phyloP scores from a whole-genome alignment of 305 asterid genomes.

The Andrographis paniculata region DNA sequence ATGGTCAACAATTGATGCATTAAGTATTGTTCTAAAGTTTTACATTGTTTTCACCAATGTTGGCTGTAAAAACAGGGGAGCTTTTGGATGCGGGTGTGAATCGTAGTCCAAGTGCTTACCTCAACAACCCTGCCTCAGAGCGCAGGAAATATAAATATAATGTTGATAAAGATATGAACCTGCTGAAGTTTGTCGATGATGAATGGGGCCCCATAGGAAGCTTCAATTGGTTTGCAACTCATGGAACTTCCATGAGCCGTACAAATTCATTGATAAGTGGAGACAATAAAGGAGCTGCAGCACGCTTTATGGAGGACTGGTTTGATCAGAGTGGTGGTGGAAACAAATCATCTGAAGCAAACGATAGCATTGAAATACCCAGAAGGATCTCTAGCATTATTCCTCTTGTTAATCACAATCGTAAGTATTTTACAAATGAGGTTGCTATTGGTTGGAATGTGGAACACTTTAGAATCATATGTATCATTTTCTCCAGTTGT shows the following conservation, averaged over 20 bases:
- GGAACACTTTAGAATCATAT: not conserved
- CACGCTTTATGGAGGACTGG: conserved; percentile 99
- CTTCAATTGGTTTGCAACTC: conserved; percentile 99
- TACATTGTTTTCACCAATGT: conserved; percentile 17
- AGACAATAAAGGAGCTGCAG: conserved; percentile 99
- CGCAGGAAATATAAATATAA: conserved; percentile 81
- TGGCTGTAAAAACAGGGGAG: conserved; percentile 55
- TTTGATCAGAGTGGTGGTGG: conserved; percentile 46
- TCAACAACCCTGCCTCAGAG: conserved; percentile 80
- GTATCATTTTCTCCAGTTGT: not conserved
- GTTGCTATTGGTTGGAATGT: not conserved
- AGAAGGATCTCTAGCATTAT: conserved; percentile 88
- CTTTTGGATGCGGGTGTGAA: conserved; percentile 81
- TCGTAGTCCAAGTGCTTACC: conserved; percentile 98
- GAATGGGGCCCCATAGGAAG: conserved; percentile 99
- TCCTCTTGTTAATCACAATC: conserved; percentile 44
- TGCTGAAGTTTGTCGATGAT: conserved; percentile 81
- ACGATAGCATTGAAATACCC: conserved; percentile 27
- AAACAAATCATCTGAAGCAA: conserved; percentile 22
- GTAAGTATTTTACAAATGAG: conserved; percentile 38
- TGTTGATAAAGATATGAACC: conserved; percentile 90
- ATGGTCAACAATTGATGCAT: not conserved
- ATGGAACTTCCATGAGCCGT: conserved; percentile 99
- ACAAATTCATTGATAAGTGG: conserved; percentile 92
- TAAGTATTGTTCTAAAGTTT: not conserved